Evolutionary conservation across 164 flowering plant species (phyloP).

Genomic region (Chimonanthus salicifolius): DNA sequence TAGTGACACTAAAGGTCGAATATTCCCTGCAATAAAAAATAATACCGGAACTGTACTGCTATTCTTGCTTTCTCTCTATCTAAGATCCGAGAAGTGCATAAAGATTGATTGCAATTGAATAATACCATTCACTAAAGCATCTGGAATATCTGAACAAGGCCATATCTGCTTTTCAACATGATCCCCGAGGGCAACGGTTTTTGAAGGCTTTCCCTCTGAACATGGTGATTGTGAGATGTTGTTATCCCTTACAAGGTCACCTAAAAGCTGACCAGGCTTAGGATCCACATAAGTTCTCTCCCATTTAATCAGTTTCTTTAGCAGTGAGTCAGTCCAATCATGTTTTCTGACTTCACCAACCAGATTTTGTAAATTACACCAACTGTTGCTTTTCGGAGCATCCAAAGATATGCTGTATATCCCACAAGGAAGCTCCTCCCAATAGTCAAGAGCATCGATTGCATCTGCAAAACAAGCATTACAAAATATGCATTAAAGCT

Average conservation of each 20-base stretch:
- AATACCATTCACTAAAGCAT: slow-evolving; percentile 4
- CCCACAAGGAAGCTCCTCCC: slow-evolving; percentile 98
- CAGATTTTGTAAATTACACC: slow-evolving; percentile 4
- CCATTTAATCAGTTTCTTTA: slow-evolving; percentile 67
- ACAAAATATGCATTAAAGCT: slow-evolving; percentile 34
- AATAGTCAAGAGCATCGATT: slow-evolving; percentile 30
- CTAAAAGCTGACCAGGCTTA: slow-evolving; percentile 21
- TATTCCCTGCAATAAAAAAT: slow-evolving; percentile 18
- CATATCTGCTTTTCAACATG: slow-evolving; percentile 6
- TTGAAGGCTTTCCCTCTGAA: slow-evolving; percentile 14
- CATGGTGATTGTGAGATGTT: slow-evolving; percentile 13
- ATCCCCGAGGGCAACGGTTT: slow-evolving; percentile 13
- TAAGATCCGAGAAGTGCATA: neutral
- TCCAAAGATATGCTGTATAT: slow-evolving; percentile 52
- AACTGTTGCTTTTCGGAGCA: slow-evolving; percentile 19
- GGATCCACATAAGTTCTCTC: slow-evolving; percentile 68
- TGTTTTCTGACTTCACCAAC: slow-evolving; percentile 58
- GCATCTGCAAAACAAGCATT: slow-evolving; percentile 17
- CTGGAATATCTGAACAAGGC: slow-evolving; percentile 4
- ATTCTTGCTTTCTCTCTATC: neutral
- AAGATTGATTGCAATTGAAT: neutral
- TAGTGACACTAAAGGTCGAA: slow-evolving; percentile 21
- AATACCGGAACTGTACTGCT: neutral
- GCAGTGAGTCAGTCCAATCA: slow-evolving; percentile 53
- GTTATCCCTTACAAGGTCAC: slow-evolving; percentile 1